Conservation (phyloP, 176 grass and related monocot species). For the Lolium perenne region DNA sequence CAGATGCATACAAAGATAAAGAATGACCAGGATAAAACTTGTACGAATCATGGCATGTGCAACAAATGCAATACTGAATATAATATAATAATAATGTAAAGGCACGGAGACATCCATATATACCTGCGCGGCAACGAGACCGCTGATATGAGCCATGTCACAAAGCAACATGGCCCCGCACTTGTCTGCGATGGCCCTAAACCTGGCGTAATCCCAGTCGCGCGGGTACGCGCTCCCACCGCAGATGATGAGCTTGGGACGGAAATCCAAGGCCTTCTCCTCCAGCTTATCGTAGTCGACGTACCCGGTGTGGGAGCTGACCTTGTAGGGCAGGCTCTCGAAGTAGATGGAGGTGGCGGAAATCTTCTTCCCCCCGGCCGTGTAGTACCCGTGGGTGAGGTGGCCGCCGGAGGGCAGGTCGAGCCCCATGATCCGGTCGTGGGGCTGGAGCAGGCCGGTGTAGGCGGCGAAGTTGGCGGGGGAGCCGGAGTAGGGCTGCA, state of each 20-base stretch:
- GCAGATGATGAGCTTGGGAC: slow-evolving; percentile 98
- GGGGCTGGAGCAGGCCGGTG: slow-evolving; percentile 92
- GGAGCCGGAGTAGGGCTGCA: slow-evolving; percentile 97
- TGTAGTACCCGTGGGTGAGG: slow-evolving; percentile 98
- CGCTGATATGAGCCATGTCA: slow-evolving; percentile 99
- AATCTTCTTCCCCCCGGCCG: slow-evolving; percentile 92
- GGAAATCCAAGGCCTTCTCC: slow-evolving; percentile 98
- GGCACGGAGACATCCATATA: neutral
- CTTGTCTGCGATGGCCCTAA: slow-evolving; percentile 91
- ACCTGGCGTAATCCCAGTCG: slow-evolving; percentile 93
- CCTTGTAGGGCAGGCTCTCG: slow-evolving; percentile 95
- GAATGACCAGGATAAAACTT: neutral
- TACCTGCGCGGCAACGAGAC: slow-evolving; percentile 91
- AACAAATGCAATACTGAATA: neutral
- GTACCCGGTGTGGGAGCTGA: slow-evolving; percentile 65
- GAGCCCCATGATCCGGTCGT: slow-evolving; percentile 99
- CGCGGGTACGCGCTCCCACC: slow-evolving; percentile 96
- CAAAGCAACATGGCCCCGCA: slow-evolving; percentile 87
- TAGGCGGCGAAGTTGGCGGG: slow-evolving; percentile 99
- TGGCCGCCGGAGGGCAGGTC: slow-evolving; percentile 91
- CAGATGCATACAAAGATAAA: neutral
- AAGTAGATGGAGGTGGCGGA: slow-evolving; percentile 99
- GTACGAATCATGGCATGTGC: neutral
- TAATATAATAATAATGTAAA: neutral
- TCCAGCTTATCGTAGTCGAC: slow-evolving; percentile 97